Evolutionary conservation across 2,329 filamentous ascomycete species (phyloP), one percentile per base, ranked within the genome.

Genomic region (Colletotrichum agaves): DNA sequence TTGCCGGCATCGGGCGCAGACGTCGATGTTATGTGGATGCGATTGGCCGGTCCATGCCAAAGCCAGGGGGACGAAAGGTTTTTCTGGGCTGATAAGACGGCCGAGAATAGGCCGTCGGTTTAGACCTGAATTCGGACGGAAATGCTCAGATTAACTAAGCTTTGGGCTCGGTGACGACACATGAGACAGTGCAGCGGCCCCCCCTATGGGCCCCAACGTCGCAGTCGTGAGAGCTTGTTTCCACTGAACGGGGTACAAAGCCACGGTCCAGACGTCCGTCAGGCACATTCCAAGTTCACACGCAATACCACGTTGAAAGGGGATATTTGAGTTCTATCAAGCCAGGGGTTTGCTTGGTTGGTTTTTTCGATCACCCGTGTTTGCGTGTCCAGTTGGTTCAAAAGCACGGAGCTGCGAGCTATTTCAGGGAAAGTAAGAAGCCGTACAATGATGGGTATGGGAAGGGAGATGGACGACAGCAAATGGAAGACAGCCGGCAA

Each of bases 41-140:
- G 65, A 64, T 67, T 67, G 64, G 64, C 33, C 46, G 55, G 37
- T 52, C 50, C 12, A 17, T 41, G 37, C 31, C 23, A 19, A 49
- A 33, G 27, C 21, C 31, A 23, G 59, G 21, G 35, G 7, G 31
- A 27, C 27, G 31, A 41, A 10, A 17, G 19, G 5, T 41, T 33
- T 33, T 37, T 17, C 17, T 43, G 8, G 27, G 15, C 35, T 27
- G 23, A 15, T 15, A 19, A 17, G 19, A 39, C 41, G 41, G 39
- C 41, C 46, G 23, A 55, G 35, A 67, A 60, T 56, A 43, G 61
- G 39, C 17, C 35, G 41, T 23, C 35, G 41, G 47, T n/a, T 44
- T 57, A n/a, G 35, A 13, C 10, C 31, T 21, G 52, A 55, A 13
- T 41, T 64, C 53, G 47, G 65, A 67, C 47, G 65, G 4, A 59